Evolutionary conservation across 129 eudicot genomes (phyloP), one percentile per base, ranked within the genome.

Genomic region (Smallanthus sonchifolius): DNA sequence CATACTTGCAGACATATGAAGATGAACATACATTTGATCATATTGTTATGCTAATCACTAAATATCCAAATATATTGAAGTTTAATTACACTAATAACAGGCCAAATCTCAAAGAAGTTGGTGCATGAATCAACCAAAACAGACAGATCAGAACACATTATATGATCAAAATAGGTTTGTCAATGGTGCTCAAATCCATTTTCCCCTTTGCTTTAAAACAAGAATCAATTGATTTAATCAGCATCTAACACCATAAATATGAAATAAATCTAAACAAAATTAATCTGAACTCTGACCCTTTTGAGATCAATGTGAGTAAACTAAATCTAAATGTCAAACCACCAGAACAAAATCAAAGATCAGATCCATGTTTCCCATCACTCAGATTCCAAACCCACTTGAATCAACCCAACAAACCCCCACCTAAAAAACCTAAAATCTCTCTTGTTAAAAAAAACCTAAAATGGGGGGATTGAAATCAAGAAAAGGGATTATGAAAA

Each of bases 361-460:
- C 84, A 69, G 81, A 81, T 81, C 80, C 81, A 76, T 54, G 35
- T 34, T 63, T 17, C 65, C 76, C 17, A 43, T 70, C 17, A 54
- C 78, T 61, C 65, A 51, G n/a, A 69, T 70, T 10, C 52, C 36
- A 65, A 10, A 74, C 19, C 40, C 49, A 64, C 49, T 79, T 15
- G 9, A 75, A 20, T 60, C 24, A 69, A 57, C 48, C 76, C 73
- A 65, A 64, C 45, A 47, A 49, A 34, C 32, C 51, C 47, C 47
- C 24, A 59, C 42, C 42, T 15, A 55, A 10, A 60, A 70, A 78
- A 62, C 35, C 60, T 38, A 73, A 78, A 72, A 79, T 71, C 75
- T 38, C 34, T 44, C 32, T 5, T 6, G 28, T 11, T 4, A 66
- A 34, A 34, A 17, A 24, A 38, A 79, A 65, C 42, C 76, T 61